Evolutionary conservation across 768 basidiomycete species (phyloP).

Genomic region (Mycena filopes): DNA sequence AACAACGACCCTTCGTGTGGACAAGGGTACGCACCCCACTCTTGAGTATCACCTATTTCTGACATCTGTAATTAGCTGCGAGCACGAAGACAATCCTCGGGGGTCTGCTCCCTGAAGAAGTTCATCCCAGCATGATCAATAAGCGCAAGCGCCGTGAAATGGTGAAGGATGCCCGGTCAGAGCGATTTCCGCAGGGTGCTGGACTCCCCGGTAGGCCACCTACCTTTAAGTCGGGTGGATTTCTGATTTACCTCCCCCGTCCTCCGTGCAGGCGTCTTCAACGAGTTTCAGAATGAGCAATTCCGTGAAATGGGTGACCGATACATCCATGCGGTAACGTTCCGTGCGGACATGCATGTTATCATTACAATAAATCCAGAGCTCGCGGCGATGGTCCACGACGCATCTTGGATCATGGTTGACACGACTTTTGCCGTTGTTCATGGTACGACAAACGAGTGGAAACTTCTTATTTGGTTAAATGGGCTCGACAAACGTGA

Average conservation of each 20-base stretch:
- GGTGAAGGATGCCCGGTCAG: neutral
- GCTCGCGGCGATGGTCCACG: neutral
- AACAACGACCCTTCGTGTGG: constrained; percentile 1
- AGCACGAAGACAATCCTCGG: neutral
- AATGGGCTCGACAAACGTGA: constrained; percentile 6
- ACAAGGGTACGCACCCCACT: constrained; percentile 1
- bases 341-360: neutral
- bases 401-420: constrained; percentile 21
- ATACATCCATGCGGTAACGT: constrained; percentile 4
- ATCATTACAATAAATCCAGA: constrained; percentile 9
- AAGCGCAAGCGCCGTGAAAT: neutral
- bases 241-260: no score
- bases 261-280: neutral
- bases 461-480: constrained; percentile 21
- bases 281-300: neutral
- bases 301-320: neutral
- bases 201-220: neutral
- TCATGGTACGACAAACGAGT: constrained; percentile 18
- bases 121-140: neutral
- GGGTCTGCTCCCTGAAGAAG: neutral
- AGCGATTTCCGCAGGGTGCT: neutral
- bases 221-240: no score
- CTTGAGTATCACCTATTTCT: no score
- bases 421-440: constrained; percentile 18
- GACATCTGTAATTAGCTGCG: neutral